Percentiles rank a stretch among this genome's conserved stretches.
Evolutionary conservation across 2,329 filamentous ascomycete genomes (phyloP).

Genomic region (Pseudocercospora cruenta): DNA sequence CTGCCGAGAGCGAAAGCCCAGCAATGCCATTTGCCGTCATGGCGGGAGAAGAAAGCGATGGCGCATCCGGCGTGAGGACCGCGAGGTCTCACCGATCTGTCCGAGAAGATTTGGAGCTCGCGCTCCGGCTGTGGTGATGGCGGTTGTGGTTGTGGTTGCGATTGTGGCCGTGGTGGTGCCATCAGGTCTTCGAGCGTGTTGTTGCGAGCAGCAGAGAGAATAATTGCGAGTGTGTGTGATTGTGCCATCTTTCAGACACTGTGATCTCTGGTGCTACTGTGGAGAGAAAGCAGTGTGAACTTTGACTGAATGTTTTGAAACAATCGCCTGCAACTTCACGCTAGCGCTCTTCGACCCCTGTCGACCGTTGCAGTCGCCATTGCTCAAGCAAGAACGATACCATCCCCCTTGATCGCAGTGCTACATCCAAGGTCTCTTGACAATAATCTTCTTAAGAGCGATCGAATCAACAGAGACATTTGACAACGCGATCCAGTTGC

Average conservation of each 20-base stretch:
- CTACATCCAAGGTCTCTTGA: background rate
- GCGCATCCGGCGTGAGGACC: background rate
- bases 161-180: background rate
- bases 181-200: background rate
- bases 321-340: background rate
- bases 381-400: background rate
- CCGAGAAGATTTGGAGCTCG: constrained; percentile 2
- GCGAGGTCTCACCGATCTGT: background rate
- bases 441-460: background rate
- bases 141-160: background rate
- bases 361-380: background rate
- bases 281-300: background rate
- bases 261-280: background rate
- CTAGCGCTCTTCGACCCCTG: background rate
- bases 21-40: background rate
- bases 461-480: background rate
- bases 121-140: background rate
- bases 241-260: background rate
- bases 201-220: constrained; percentile 2
- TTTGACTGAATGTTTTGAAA: background rate
- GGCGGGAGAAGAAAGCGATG: background rate
- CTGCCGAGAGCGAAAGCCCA: background rate
- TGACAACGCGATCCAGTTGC: background rate
- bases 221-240: background rate
- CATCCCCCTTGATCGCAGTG: background rate